Conservation (phyloP, 2,329 filamentous ascomycete genomes). For the Penicillium italicum region DNA sequence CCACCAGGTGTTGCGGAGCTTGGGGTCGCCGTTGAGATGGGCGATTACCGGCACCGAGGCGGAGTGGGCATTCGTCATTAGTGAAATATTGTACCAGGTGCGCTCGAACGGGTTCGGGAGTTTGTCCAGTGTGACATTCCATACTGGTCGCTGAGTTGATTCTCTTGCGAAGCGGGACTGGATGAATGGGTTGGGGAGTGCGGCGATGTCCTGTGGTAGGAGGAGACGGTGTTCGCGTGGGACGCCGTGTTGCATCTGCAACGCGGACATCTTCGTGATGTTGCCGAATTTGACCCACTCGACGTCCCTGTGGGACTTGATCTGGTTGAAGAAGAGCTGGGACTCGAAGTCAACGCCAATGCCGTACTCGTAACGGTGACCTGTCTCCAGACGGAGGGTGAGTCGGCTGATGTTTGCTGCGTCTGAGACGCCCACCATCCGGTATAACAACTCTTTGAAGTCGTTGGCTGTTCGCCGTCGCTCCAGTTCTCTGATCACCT, state of each 20-base stretch:
- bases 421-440: slow-evolving; percentile 37
- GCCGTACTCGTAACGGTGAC: slow-evolving; percentile 48
- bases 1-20: slow-evolving; percentile 40
- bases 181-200: slow-evolving; percentile 34
- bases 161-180: slow-evolving; percentile 28
- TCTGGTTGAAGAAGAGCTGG: slow-evolving; percentile 48
- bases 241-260: slow-evolving; percentile 36
- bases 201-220: slow-evolving; percentile 37
- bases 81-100: slow-evolving; percentile 43
- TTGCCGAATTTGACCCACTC: slow-evolving; percentile 43
- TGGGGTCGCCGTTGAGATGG: slow-evolving; percentile 39
- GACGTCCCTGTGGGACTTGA: slow-evolving; percentile 39
- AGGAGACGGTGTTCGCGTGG: slow-evolving; percentile 39
- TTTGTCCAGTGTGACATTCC: slow-evolving; percentile 41
- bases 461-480: slow-evolving; percentile 33
- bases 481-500: slow-evolving; percentile 47
- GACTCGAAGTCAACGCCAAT: slow-evolving; percentile 54
- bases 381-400: slow-evolving; percentile 33
- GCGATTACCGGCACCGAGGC: slow-evolving; percentile 46
- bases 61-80: slow-evolving; percentile 50
- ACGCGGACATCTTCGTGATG: slow-evolving; percentile 32
- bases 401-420: slow-evolving; percentile 37
- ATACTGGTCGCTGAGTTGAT: slow-evolving; percentile 30
- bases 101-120: slow-evolving; percentile 40
- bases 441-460: slow-evolving; percentile 40